A percentile compares a stretch with the other conserved stretches of the same genome.
Evolutionary conservation across 352 stramenopile genomes (phyloP).

Genomic region (Pythium insidiosum): DNA sequence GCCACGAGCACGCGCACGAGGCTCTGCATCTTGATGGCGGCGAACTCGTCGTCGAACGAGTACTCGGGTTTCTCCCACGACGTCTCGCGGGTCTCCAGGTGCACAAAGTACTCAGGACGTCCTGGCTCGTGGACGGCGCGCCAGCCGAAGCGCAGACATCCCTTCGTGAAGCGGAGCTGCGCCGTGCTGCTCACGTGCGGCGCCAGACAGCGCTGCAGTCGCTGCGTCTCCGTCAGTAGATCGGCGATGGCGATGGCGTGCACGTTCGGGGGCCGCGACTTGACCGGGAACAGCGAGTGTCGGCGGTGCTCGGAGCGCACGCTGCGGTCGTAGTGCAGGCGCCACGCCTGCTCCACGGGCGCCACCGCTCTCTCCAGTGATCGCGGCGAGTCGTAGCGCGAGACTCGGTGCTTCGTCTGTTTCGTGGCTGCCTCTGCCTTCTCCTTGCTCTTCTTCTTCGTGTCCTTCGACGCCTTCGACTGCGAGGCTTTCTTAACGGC

Average conservation of each 20-base stretch:
- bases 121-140: constrained; percentile 48
- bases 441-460: constrained; percentile 1
- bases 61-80: constrained; percentile 59
- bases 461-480: background rate
- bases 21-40: constrained; percentile 57
- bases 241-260: constrained; percentile 36
- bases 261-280: constrained; percentile 36
- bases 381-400: background rate
- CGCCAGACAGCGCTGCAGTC: constrained; percentile 20
- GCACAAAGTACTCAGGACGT: no score
- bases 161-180: constrained; percentile 38
- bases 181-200: constrained; percentile 6
- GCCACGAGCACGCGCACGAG: constrained; percentile 39
- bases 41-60: constrained; percentile 57
- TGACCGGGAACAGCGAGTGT: constrained; percentile 39
- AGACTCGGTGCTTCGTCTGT: background rate
- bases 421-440: background rate
- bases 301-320: constrained; percentile 35
- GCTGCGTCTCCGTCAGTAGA: constrained; percentile 27
- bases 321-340: constrained; percentile 41
- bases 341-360: constrained; percentile 13
- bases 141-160: constrained; percentile 64
- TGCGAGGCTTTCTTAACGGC: no score
- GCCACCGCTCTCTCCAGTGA: constrained; percentile 6
- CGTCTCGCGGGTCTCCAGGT: constrained; percentile 26